phyloP scores from a whole-genome alignment of 768 basidiomycete species.

The Mycena metata region DNA sequence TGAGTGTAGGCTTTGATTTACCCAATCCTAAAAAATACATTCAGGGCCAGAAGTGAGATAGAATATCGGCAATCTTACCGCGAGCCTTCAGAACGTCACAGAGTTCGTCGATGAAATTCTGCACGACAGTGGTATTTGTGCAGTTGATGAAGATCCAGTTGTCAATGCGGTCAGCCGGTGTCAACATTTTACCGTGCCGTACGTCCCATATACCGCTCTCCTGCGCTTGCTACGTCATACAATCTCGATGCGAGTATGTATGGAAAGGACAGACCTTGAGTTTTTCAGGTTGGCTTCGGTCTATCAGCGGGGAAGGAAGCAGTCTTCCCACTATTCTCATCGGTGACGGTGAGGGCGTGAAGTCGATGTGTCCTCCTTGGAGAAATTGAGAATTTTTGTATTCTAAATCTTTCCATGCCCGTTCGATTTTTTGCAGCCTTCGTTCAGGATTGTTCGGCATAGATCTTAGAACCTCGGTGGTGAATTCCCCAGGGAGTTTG shows the following conservation, averaged over 20 bases:
- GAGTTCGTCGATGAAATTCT: neutral
- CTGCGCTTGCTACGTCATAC: too few relatives aligned
- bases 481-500: slow-evolving; percentile 47
- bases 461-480: slow-evolving; percentile 22
- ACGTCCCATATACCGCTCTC: neutral
- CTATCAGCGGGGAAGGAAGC: neutral
- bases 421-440: neutral
- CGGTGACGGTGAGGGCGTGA: neutral
- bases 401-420: slow-evolving; percentile 3
- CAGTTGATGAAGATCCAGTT: neutral
- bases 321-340: neutral
- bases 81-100: neutral
- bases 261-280: neutral
- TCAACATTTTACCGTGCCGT: neutral
- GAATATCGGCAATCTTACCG: neutral
- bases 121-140: neutral
- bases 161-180: neutral
- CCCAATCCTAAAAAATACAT: neutral
- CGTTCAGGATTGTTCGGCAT: neutral
- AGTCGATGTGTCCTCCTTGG: neutral
- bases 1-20: neutral
- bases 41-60: neutral
- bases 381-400: slow-evolving; percentile 10
- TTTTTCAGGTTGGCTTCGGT: neutral
- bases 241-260: too few relatives aligned